These are phyloP conservation scores for Stentor coeruleus DNA, from an alignment of 73 alveolate species.

Conservation along the genomic window DNA sequence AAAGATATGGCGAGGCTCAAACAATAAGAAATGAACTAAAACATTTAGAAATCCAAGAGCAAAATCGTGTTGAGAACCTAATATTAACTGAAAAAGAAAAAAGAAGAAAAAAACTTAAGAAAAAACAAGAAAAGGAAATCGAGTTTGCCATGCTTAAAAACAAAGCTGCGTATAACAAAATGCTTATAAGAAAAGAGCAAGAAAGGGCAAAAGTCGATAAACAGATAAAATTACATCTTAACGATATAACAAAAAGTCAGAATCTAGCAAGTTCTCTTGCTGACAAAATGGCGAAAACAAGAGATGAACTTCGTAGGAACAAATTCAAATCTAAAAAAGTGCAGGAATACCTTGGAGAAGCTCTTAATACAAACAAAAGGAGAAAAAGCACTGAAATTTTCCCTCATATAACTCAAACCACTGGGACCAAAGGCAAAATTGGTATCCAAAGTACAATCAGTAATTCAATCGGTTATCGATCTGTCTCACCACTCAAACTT, in stretches of 20 bases:
- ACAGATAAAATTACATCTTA: constrained; percentile 77
- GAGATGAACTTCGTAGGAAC: constrained; percentile 53
- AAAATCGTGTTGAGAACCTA: constrained; percentile 74
- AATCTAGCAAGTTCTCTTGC: constrained; percentile 49
- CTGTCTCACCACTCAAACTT: not conserved
- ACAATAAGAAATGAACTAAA: constrained; percentile 81
- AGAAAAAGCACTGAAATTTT: not conserved
- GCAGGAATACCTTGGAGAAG: not conserved
- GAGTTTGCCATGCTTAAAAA: constrained; percentile 61
- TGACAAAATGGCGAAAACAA: constrained; percentile 34
- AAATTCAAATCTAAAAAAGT: constrained; percentile 60
- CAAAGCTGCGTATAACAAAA: constrained; percentile 68
- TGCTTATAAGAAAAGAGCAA: constrained; percentile 70
- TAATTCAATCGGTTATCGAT: not conserved
- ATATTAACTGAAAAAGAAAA: constrained; percentile 68
- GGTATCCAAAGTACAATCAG: not conserved
- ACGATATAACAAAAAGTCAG: constrained; percentile 75
- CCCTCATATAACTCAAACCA: not conserved
- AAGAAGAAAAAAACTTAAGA: constrained; percentile 58
- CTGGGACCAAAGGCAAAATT: not conserved
- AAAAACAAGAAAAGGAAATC: constrained; percentile 56
- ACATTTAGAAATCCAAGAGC: constrained; percentile 66
- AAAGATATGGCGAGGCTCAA: constrained; percentile 90
- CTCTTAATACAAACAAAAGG: not conserved
- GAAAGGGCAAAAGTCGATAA: constrained; percentile 62